Base-by-base conservation (phyloP, 2,329 filamentous ascomycete species). In the Cucurbitaria berberidis region DNA sequence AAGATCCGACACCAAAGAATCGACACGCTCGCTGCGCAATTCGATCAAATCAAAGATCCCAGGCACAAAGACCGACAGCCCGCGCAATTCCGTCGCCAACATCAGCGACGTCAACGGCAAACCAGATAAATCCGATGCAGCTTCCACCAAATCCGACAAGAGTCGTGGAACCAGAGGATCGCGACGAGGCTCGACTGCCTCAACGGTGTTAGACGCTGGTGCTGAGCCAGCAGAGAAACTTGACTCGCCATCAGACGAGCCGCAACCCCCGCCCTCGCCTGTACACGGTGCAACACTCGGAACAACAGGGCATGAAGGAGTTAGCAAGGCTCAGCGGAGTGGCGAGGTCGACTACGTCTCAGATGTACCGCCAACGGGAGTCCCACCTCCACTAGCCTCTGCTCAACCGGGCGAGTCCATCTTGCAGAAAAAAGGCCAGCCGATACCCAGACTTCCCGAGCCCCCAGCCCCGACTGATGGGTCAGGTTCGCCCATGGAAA, bases 331-430 rank as follows among this genome's bases (percentile, higher is more conserved):
- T 38, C 90, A 96, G 75, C 86, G 89, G 47, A 89, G 86, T 44
- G 93, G 93, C 50, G 95, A 99, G 75, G 92, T 99, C 36, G 95
- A 96, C 68, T 87, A 93, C 64, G 92, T 99, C 18, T 98, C 93
- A 13, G 95, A 98, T 70, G 88, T 89, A 54, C 93, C 93, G 24
- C 92, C 91, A 1, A 86, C 86, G 10, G 89, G 88, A 29, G 70
- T 82, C 66, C 66, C 83, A 24, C 77, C 75, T 35, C 84, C 59
- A 78, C 85, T 76, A 39, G 78, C 78, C 47, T 72, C 80, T 81
- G 86, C 88, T 65, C 86, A 89, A 60, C 90, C 92, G 0, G 91
- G 91, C 45, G 89, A 95, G 72, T 95, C 93, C 0, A 99, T 99
- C 60, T 79, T 99, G 42, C 87, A 96, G 61, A 90, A 90, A 80